Evolutionary conservation across 768 basidiomycete genomes (phyloP).

Genomic region (Lactarius sp.): DNA sequence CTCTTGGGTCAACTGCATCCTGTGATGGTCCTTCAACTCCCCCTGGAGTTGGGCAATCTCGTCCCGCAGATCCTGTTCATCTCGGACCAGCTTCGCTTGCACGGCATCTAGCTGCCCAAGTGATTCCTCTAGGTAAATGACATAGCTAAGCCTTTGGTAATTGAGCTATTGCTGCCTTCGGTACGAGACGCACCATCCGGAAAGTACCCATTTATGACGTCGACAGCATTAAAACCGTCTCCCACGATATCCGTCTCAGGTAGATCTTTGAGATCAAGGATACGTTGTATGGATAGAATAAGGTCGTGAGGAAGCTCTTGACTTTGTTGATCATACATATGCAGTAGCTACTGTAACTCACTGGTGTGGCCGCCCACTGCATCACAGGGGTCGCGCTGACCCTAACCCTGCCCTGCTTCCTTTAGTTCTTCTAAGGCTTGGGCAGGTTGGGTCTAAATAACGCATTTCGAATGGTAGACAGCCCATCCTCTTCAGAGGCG

Average conservation of each 20-base stretch:
- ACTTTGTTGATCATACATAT: conserved; percentile 25
- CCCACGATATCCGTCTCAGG: conserved; percentile 48
- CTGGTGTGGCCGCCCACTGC: too few species aligned
- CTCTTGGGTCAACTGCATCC: conserved; percentile 89
- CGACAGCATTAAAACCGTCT: conserved; percentile 51
- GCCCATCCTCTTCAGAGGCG: conserved; percentile 19
- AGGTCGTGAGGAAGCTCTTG: conserved; percentile 64
- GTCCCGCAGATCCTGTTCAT: conserved; percentile 61
- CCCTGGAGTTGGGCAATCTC: conserved; percentile 67
- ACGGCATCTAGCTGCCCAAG: conserved; percentile 67
- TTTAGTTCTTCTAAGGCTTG: background rate
- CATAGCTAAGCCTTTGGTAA: background rate
- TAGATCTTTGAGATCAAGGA: conserved; percentile 50
- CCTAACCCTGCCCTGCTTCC: conserved; percentile 8
- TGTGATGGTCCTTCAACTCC: conserved; percentile 74
- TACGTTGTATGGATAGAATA: conserved; percentile 63
- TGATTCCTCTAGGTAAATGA: conserved; percentile 55
- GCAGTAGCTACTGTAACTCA: too few species aligned
- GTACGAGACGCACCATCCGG: conserved; percentile 58
- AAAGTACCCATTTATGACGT: conserved; percentile 62
- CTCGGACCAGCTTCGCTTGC: conserved; percentile 60
- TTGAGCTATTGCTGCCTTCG: background rate
- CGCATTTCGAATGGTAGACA: conserved; percentile 13
- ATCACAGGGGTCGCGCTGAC: background rate
- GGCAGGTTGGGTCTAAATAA: too few species aligned